Evolutionary conservation across 2,329 filamentous ascomycete species (phyloP), one percentile per base, ranked within the genome.

Genomic region (Aspergillus pseudonomiae): DNA sequence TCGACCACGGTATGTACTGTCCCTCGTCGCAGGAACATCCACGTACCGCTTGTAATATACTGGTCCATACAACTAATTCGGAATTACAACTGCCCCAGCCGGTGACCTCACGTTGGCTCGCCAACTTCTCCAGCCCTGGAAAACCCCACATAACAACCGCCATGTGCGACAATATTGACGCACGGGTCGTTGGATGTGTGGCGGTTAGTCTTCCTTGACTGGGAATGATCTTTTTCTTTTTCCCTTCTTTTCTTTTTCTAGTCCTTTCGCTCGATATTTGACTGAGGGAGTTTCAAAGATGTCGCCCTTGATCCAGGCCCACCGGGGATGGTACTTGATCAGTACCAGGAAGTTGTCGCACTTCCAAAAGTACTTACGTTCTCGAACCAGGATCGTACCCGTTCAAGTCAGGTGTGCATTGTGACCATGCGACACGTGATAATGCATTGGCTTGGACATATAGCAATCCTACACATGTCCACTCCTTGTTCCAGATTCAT

Each of bases 161-260:
- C 32, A 55, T 55, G 52, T 55, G 52, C 52, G 34, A 55, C 34
- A 36, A 55, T 34, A 55, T 32, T 52, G 52, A 55, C 32, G 52
- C 52, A 55, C 16, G 52, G 52, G 32, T 41, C 30, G 4, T 54
- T 39, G 14, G 21, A 26, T 55, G 52, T n/a, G 52, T 55, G 32
- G 32, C 52, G 48, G 26, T 26, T 28, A 53, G 12, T 53, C 28
- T 19, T 19, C 28, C 30, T 53, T 4, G 28, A 32, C 48, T 19
- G 50, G 39, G 24, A 55, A 24, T 32, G 26, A 36, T 55, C 11
- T 55, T 39, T 26, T 26, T 24, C n/a, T 26, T 1, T 28, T 39
- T 24, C 11, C 19, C n/a, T 54, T 54, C 10, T 54, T 54, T 9
- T 36, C 3, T 2, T 39, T 28, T 16, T 34, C 14, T 54, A 6